Conservation (phyloP, 768 basidiomycete genomes). For the Mycena epipterygia region DNA sequence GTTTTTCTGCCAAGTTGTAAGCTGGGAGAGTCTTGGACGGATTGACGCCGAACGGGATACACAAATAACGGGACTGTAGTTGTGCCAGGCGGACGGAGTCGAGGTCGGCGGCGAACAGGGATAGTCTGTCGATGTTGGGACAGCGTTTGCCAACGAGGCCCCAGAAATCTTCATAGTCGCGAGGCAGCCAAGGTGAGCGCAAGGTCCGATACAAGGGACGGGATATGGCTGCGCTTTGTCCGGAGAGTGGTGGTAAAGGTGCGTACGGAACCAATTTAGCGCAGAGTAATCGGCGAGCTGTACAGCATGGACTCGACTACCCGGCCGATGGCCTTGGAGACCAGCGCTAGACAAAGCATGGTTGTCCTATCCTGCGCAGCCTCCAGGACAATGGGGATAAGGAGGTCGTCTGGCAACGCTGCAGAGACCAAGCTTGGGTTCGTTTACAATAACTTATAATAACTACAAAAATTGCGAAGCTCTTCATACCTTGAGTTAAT, state of each 20-base stretch:
- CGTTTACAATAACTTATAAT: not conserved
- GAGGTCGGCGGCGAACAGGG: slow-evolving; percentile 1
- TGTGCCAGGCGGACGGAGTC: not conserved
- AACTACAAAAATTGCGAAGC: too few species aligned
- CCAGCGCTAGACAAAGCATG: slow-evolving; percentile 1
- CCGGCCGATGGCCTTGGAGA: slow-evolving; percentile 11
- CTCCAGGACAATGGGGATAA: not conserved
- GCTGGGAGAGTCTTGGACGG: not conserved
- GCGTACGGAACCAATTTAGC: not conserved
- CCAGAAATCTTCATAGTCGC: slow-evolving; percentile 16
- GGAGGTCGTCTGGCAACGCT: slow-evolving; percentile 13
- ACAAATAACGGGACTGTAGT: not conserved
- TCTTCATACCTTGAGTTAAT: not conserved
- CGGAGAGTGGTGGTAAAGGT: slow-evolving; percentile 3
- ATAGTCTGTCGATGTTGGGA: not conserved
- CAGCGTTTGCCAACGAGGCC: slow-evolving; percentile 6
- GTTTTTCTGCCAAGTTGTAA: not conserved
- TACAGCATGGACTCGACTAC: slow-evolving; percentile 14
- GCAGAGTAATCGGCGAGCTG: not conserved
- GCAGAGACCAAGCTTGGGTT: not conserved
- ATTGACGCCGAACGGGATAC: not conserved
- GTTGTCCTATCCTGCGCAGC: slow-evolving; percentile 4
- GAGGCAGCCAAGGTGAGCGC: not conserved
- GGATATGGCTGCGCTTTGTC: slow-evolving; percentile 2
- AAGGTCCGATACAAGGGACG: not conserved